phyloP scores from a whole-genome alignment of 352 stramenopile genomes.

The Plasmopara viticola region DNA sequence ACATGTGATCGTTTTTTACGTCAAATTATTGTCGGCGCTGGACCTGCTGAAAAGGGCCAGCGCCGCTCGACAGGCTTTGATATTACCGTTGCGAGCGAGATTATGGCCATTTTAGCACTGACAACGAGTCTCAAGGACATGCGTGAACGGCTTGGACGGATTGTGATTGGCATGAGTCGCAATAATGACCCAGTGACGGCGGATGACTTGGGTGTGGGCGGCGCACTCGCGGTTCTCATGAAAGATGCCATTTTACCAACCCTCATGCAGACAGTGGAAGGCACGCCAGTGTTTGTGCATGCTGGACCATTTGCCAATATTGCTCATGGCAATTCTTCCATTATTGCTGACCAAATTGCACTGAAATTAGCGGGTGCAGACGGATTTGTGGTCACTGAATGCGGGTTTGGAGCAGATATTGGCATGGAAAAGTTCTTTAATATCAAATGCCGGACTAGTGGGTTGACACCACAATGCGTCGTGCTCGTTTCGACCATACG shows the following conservation, averaged over 20 bases:
- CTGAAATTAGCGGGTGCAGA: conserved; percentile 92
- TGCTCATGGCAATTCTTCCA: conserved; percentile 95
- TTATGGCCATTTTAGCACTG: conserved; percentile 98
- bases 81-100: conserved; percentile 94
- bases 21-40: conserved; percentile 86
- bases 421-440: conserved; percentile 99
- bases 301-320: conserved; percentile 98
- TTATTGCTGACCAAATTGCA: conserved; percentile 96
- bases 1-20: conserved; percentile 96
- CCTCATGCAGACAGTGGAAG: conserved; percentile 97
- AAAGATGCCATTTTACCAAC: conserved; percentile 97
- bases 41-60: conserved; percentile 87
- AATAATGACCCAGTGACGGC: conserved; percentile 89
- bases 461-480: conserved; percentile 93
- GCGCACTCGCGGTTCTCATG: conserved; percentile 96
- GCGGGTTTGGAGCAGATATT: conserved; percentile 97
- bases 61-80: conserved; percentile 67
- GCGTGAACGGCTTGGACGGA: conserved; percentile 88
- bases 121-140: conserved; percentile 93
- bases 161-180: conserved; percentile 90
- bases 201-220: conserved; percentile 95
- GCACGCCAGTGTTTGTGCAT: conserved; percentile 96
- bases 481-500: conserved; percentile 98
- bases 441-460: conserved; percentile 96
- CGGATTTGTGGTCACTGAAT: conserved; percentile 96